phyloP scores from a whole-genome alignment of 768 basidiomycete genomes.

The Mycena galopus region DNA sequence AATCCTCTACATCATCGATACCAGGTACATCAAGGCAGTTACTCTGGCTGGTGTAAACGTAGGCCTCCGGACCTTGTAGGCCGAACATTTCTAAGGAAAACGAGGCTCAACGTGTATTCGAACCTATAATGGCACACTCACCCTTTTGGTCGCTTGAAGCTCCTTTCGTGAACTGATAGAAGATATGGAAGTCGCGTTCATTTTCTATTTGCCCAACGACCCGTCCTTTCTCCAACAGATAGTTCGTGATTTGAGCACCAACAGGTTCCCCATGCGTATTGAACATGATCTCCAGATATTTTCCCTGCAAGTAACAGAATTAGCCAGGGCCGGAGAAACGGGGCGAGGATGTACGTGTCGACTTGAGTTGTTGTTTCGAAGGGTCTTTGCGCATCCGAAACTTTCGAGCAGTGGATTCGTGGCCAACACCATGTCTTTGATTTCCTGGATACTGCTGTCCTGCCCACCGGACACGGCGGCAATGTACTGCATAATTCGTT shows the following conservation, averaged over 20 bases:
- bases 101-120: conserved; percentile 27
- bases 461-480: conserved; percentile 94
- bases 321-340: conserved; percentile 27
- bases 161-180: conserved; percentile 99
- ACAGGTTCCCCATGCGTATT: conserved; percentile 93
- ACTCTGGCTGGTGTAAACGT: conserved; percentile 92
- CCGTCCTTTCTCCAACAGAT: conserved; percentile 95
- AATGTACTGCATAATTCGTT: conserved; percentile 99
- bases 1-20: conserved; percentile 92
- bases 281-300: conserved; percentile 99
- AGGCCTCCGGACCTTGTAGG: conserved; percentile 95
- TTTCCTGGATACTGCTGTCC: conserved; percentile 94
- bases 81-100: conserved; percentile 85
- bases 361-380: conserved; percentile 98
- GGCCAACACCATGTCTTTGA: conserved; percentile 99
- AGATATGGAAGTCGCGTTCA: conserved; percentile 98
- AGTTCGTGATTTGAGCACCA: conserved; percentile 98
- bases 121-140: conserved; percentile 48
- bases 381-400: conserved; percentile 98
- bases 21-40: conserved; percentile 93
- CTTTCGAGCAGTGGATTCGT: conserved; percentile 98
- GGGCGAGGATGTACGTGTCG: conserved; percentile 80
- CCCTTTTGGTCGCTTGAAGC: conserved; percentile 92
- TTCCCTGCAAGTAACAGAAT: conserved; percentile 71
- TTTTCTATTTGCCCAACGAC: conserved; percentile 97